A percentile compares a stretch with the other conserved stretches of the same genome.
Evolutionary conservation across 2,329 filamentous ascomycete genomes (phyloP).

Genomic region (Rhinocladiella similis): DNA sequence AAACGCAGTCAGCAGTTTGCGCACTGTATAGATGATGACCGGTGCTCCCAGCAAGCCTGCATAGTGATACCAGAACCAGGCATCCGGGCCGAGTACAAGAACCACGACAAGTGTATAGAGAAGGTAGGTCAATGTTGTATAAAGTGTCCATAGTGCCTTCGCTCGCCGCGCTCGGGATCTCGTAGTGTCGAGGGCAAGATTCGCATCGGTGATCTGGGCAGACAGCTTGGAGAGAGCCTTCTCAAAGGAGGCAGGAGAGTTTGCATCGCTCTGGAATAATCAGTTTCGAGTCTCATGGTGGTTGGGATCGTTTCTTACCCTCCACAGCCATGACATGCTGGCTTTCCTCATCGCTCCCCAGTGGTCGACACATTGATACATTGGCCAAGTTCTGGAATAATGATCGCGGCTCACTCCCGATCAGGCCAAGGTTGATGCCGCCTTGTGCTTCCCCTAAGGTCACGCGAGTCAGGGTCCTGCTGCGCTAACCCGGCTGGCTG

Average conservation of each 20-base stretch:
- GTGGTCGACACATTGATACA: neutral
- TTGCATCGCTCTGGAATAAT: conserved; percentile 61
- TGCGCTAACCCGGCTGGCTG: too few relatives aligned
- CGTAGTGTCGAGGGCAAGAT: conserved; percentile 70
- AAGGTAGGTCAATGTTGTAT: conserved; percentile 86
- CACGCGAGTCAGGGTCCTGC: too few relatives aligned
- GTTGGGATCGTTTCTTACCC: conserved; percentile 13
- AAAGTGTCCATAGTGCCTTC: conserved; percentile 85
- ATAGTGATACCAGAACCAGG: conserved; percentile 76
- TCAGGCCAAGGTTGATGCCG: too few relatives aligned
- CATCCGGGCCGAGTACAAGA: conserved; percentile 80
- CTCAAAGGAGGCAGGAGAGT: conserved; percentile 88
- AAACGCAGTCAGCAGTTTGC: conserved; percentile 65
- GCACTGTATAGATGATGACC: conserved; percentile 74
- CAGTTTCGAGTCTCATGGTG: neutral
- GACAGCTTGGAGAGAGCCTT: conserved; percentile 82
- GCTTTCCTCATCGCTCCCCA: conserved; percentile 20
- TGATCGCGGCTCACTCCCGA: too few relatives aligned
- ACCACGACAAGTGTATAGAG: conserved; percentile 79
- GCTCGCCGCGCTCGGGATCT: conserved; percentile 73
- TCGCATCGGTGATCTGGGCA: conserved; percentile 74
- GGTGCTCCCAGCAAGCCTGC: conserved; percentile 76
- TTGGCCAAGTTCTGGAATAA: too few relatives aligned
- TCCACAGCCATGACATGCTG: conserved; percentile 28
- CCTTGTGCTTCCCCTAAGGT: too few relatives aligned